phyloP scores from a whole-genome alignment of 306 rosid species.

The Vigna trinervia region DNA sequence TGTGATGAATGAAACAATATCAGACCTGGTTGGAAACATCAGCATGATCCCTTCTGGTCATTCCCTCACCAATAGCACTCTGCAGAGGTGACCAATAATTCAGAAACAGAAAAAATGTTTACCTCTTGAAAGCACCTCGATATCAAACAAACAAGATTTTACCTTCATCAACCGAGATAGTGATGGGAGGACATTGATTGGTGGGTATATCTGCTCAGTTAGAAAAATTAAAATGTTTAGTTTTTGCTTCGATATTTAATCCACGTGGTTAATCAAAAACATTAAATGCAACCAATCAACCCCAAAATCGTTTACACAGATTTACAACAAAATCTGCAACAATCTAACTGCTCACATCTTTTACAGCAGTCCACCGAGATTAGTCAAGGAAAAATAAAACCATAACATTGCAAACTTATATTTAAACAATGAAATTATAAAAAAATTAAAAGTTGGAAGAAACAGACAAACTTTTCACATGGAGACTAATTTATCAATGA shows the following conservation, averaged over 20 bases:
- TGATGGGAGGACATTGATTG: constrained; percentile 97
- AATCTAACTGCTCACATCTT: constrained; percentile 11
- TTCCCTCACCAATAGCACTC: constrained; percentile 99
- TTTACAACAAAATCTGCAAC: constrained; percentile 16
- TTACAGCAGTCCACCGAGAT: constrained; percentile 17
- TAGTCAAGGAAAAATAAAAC: constrained; percentile 27
- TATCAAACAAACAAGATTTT: constrained; percentile 43
- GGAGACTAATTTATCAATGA: constrained; percentile 14
- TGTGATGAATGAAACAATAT: constrained; percentile 26
- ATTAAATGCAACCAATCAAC: constrained; percentile 12
- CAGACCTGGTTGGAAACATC: constrained; percentile 99
- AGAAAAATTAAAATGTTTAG: constrained; percentile 43
- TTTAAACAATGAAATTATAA: constrained; percentile 7
- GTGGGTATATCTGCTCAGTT: constrained; percentile 86
- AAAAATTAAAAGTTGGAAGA: constrained; percentile 18
- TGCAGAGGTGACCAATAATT: constrained; percentile 53
- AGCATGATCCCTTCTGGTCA: constrained; percentile 97
- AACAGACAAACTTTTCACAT: constrained; percentile 8
- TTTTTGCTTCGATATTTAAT: constrained; percentile 29
- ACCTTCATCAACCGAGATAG: constrained; percentile 99
- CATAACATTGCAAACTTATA: constrained; percentile 30
- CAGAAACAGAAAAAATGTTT: constrained; percentile 27
- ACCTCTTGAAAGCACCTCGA: constrained; percentile 36
- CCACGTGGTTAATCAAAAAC: constrained; percentile 24
- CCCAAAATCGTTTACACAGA: background rate